A percentile compares a stretch with the other conserved stretches of the same genome.
Evolutionary conservation across 495 filamentous ascomycete species (phyloP).

Genomic region (Penicillium diatomitis): DNA sequence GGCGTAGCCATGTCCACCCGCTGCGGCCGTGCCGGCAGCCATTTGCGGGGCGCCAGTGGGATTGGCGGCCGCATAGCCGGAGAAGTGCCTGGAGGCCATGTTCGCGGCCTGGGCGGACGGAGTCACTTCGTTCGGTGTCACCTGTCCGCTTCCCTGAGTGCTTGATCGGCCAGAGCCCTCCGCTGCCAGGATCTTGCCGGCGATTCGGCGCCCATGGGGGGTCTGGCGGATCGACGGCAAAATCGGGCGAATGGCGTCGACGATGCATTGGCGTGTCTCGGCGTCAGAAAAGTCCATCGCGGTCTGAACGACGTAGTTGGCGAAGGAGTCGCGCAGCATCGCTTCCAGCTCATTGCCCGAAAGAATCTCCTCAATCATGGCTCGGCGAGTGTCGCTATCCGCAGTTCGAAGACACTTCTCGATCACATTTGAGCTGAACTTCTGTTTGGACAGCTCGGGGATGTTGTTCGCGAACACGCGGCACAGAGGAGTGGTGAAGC

Average conservation of each 20-base stretch:
- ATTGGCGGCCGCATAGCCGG: no score
- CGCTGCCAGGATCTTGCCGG: conserved; percentile 60
- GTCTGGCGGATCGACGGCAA: conserved; percentile 75
- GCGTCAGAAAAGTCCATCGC: conserved; percentile 77
- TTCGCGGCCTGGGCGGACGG: conserved; percentile 23
- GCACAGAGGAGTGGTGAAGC: conserved; percentile 79
- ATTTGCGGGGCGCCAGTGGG: no score
- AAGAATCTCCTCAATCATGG: conserved; percentile 79
- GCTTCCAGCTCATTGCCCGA: conserved; percentile 66
- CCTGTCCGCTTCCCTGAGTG: conserved; percentile 27
- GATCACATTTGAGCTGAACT: conserved; percentile 98
- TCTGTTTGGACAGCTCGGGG: conserved; percentile 77
- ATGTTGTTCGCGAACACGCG: conserved; percentile 66
- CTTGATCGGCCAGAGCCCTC: conserved; percentile 31
- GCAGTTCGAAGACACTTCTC: conserved; percentile 92
- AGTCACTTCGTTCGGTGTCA: conserved; percentile 28
- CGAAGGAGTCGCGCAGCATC: conserved; percentile 81
- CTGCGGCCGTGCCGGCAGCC: no score
- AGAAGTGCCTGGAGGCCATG: no score
- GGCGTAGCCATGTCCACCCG: no score
- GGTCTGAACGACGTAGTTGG: conserved; percentile 97
- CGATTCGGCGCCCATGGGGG: conserved; percentile 87
- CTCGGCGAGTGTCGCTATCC: conserved; percentile 55
- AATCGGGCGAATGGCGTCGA: conserved; percentile 75
- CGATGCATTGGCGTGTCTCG: conserved; percentile 58